Evolutionary conservation across 2,329 filamentous ascomycete genomes (phyloP).

Genomic region (Neopestalotiopsis sp.): DNA sequence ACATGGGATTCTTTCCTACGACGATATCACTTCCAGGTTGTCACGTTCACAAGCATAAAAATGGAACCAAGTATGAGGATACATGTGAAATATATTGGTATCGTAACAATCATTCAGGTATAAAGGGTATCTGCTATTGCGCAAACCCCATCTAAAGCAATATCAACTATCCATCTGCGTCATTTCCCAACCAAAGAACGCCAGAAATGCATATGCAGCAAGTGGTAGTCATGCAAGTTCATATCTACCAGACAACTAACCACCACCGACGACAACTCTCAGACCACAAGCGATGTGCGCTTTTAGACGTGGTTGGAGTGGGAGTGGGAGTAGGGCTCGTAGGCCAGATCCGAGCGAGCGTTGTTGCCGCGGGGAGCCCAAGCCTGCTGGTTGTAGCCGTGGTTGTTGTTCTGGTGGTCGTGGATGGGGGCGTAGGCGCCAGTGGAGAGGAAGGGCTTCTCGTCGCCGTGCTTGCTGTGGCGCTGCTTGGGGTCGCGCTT

Average conservation of each 20-base stretch:
- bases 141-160: background rate
- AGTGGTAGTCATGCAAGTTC: background rate
- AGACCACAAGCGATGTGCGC: background rate
- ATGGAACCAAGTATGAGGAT: background rate
- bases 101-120: constrained; percentile 3
- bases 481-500: constrained; percentile 57
- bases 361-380: constrained; percentile 47
- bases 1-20: too few species aligned
- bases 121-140: background rate
- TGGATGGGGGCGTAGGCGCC: constrained; percentile 52
- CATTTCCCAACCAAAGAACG: constrained; percentile 11
- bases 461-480: constrained; percentile 43
- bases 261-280: background rate
- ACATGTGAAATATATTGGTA: background rate
- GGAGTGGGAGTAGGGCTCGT: constrained; percentile 60
- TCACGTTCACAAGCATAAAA: background rate
- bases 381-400: constrained; percentile 34
- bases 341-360: constrained; percentile 57
- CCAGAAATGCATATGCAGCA: constrained; percentile 8
- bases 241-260: background rate
- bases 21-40: too few species aligned
- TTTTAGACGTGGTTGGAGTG: constrained; percentile 14
- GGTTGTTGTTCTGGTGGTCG: constrained; percentile 38
- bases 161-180: background rate
- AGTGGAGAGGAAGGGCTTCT: constrained; percentile 57